A percentile compares a stretch with the other conserved stretches of the same genome.
These are phyloP conservation scores for Cyberlindnera subsufficiens DNA, from an alignment of 805 yeast species.

Conservation along the genomic window DNA sequence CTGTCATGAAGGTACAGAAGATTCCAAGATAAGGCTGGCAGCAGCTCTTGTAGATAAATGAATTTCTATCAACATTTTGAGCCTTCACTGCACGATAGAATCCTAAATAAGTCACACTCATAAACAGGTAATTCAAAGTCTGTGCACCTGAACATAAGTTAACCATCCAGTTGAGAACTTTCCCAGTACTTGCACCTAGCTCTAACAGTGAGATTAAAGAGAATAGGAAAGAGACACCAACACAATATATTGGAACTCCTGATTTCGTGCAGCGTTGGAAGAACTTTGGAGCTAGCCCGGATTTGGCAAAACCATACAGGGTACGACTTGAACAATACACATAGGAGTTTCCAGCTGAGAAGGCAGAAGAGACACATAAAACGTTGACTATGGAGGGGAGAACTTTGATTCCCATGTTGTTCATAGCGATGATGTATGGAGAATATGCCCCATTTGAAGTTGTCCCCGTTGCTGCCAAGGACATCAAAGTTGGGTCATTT, in stretches of 20 bases:
- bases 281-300: conserved; percentile 54
- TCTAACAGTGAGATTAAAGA: conserved; percentile 63
- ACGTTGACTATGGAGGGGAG: conserved; percentile 47
- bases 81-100: conserved; percentile 56
- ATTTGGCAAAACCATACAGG: conserved; percentile 45
- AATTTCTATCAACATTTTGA: conserved; percentile 38
- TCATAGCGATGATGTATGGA: conserved; percentile 55
- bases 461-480: conserved; percentile 54
- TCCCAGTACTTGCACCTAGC: conserved; percentile 48
- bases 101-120: conserved; percentile 53
- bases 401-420: conserved; percentile 44
- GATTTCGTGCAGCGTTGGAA: conserved; percentile 41
- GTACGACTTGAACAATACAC: conserved; percentile 56
- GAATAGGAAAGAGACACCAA: conserved; percentile 47
- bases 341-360: conserved; percentile 50
- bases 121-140: conserved; percentile 50
- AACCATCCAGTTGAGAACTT: conserved; percentile 65
- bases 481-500: conserved; percentile 44
- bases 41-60: conserved; percentile 45
- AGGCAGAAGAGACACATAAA: conserved; percentile 45
- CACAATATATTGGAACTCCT: conserved; percentile 74
- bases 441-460: conserved; percentile 49
- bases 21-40: conserved; percentile 54
- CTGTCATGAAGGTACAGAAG: conserved; percentile 40
- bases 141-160: conserved; percentile 67